Evolutionary conservation across 257 asterid genomes (phyloP).

Genomic region (Solanum rostratum): DNA sequence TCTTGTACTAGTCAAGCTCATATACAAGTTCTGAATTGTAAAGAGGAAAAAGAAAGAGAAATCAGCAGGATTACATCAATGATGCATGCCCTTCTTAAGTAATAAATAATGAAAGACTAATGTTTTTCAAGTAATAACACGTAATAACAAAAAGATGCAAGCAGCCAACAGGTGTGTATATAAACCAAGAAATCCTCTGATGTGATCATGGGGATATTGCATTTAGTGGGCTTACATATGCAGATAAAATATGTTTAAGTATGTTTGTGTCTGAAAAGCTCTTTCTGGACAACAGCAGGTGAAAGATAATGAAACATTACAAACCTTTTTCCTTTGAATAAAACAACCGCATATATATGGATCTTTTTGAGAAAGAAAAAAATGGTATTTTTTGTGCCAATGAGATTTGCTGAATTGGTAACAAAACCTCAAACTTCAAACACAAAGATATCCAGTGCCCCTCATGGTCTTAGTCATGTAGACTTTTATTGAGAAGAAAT

Average conservation of each 20-base stretch:
- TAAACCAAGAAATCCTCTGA: not conserved
- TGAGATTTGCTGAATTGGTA: not conserved
- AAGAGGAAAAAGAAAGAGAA: not conserved
- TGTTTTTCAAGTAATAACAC: not conserved
- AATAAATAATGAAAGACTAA: not conserved
- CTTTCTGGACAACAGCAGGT: not conserved
- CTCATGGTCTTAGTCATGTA: not conserved
- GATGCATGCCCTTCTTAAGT: not conserved
- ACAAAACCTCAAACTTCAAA: not conserved
- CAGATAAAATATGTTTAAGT: not conserved
- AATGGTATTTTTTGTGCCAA: not conserved
- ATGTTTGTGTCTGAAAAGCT: not conserved
- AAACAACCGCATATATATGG: not conserved
- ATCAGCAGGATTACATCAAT: not conserved
- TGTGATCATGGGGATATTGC: not conserved
- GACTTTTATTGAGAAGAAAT: not conserved
- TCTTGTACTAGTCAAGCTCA: constrained; percentile 56
- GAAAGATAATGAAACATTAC: not conserved
- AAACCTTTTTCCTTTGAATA: not conserved
- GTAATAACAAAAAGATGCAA: not conserved
- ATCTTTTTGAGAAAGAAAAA: not conserved
- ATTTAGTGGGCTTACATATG: not conserved
- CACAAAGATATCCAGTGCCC: not conserved
- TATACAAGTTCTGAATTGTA: constrained; percentile 66
- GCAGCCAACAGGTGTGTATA: not conserved